Conservation (phyloP, 768 basidiomycete genomes). For the Auricularia cornea region DNA sequence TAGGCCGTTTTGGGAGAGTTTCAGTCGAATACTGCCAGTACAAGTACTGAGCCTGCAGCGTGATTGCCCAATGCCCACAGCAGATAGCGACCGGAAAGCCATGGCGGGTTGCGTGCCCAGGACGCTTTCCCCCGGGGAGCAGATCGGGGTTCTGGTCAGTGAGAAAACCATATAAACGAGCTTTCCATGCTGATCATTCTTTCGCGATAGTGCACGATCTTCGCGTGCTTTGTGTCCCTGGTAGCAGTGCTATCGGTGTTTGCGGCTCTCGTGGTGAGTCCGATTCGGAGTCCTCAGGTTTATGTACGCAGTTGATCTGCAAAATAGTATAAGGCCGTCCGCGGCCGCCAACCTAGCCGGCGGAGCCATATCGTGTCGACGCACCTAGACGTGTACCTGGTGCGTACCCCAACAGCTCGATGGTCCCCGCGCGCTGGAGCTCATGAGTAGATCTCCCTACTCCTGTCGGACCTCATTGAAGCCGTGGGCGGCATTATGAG, state of each 20-base stretch:
- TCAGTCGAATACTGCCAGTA: no score
- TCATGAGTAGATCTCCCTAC: constrained; percentile 14
- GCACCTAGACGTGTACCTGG: constrained; percentile 36
- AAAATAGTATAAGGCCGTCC: background rate
- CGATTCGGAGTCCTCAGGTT: constrained; percentile 17
- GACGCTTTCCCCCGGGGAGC: no score
- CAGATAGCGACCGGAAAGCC: no score
- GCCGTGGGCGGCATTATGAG: constrained; percentile 31
- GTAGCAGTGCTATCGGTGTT: constrained; percentile 26
- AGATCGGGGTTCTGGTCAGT: no score
- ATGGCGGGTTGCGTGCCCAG: no score
- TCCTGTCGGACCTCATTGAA: constrained; percentile 29
- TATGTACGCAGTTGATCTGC: constrained; percentile 10
- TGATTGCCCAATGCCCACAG: no score
- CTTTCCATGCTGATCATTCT: no score
- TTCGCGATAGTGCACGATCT: background rate
- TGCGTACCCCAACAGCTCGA: constrained; percentile 16
- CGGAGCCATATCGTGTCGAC: constrained; percentile 18
- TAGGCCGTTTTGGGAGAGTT: no score
- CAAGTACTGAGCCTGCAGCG: no score
- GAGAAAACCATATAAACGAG: no score
- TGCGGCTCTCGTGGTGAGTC: constrained; percentile 23
- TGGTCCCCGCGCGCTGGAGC: background rate
- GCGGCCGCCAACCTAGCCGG: constrained; percentile 7
- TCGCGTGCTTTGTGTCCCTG: constrained; percentile 25